Percentiles rank a stretch among this genome's conserved stretches.
These are phyloP conservation scores for Powellomyces hirtus DNA, from an alignment of 192 early-diverging fungal species.

Conservation along the genomic window DNA sequence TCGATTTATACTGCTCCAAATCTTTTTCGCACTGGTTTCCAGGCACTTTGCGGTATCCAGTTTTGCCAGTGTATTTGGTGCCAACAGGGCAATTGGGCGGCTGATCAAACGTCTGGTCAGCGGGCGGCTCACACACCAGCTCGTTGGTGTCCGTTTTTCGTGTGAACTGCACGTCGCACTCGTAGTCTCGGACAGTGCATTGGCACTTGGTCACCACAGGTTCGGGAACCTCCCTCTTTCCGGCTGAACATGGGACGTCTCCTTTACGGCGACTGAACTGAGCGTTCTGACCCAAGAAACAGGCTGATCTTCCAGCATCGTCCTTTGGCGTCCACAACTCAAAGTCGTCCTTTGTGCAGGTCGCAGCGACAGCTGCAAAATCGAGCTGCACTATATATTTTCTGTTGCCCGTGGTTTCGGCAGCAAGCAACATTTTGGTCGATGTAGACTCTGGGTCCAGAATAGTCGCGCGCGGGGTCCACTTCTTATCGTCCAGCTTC, in stretches of 20 bases:
- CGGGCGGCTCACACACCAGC: conserved; percentile 57
- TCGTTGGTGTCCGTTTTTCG: conserved; percentile 35
- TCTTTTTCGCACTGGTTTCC: conserved; percentile 74
- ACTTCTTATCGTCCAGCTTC: conserved; percentile 26
- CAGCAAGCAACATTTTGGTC: conserved; percentile 65
- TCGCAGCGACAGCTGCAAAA: conserved; percentile 54
- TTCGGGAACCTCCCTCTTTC: conserved; percentile 57
- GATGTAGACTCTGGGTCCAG: conserved; percentile 79
- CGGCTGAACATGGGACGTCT: conserved; percentile 74
- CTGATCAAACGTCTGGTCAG: conserved; percentile 52
- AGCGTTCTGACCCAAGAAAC: conserved; percentile 77
- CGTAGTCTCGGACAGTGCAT: conserved; percentile 84
- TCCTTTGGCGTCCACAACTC: conserved; percentile 67
- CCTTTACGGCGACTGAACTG: conserved; percentile 76
- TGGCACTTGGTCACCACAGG: conserved; percentile 54
- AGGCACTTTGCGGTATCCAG: conserved; percentile 81
- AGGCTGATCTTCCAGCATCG: conserved; percentile 44
- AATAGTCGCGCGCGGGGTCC: conserved; percentile 61
- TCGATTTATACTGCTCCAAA: background rate
- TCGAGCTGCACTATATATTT: conserved; percentile 66
- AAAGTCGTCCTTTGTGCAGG: conserved; percentile 72
- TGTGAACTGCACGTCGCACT: conserved; percentile 85
- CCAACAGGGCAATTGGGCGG: conserved; percentile 62
- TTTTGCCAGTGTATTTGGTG: conserved; percentile 67
- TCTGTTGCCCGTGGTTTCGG: conserved; percentile 27